Percentiles rank a stretch among this genome's conserved stretches.
These are phyloP conservation scores for Colletotrichum limetticola DNA, from an alignment of 2,329 filamentous ascomycete species.

Conservation along the genomic window DNA sequence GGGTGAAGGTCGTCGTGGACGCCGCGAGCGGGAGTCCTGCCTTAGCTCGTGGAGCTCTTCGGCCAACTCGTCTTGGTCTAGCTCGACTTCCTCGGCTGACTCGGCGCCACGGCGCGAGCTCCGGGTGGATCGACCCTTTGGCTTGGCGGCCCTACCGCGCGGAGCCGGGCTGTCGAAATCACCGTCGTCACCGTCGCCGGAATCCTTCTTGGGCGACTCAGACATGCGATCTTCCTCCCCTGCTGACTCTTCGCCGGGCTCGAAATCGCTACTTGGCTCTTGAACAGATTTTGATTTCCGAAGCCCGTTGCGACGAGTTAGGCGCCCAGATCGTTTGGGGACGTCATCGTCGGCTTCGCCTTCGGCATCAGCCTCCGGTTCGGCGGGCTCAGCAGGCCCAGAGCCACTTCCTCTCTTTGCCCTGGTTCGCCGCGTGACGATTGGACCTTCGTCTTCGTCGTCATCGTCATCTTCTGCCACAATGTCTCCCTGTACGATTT, in stretches of 20 bases:
- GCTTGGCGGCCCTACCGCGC: slow-evolving; percentile 56
- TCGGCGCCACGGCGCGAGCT: slow-evolving; percentile 60
- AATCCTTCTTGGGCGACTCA: slow-evolving; percentile 47
- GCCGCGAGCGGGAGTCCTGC: slow-evolving; percentile 63
- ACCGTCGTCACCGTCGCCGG: slow-evolving; percentile 52
- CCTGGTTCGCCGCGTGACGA: slow-evolving; percentile 57
- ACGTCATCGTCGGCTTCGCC: slow-evolving; percentile 40
- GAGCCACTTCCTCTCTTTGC: slow-evolving; percentile 46
- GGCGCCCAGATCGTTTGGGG: slow-evolving; percentile 51
- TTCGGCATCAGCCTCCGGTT: slow-evolving; percentile 41
- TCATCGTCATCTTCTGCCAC: slow-evolving; percentile 53
- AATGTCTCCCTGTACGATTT: slow-evolving; percentile 45
- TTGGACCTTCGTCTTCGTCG: slow-evolving; percentile 60
- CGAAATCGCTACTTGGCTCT: slow-evolving; percentile 70
- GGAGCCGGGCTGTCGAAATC: slow-evolving; percentile 61
- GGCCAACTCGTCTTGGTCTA: slow-evolving; percentile 72
- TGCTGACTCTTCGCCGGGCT: slow-evolving; percentile 68
- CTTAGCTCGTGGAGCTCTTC: slow-evolving; percentile 73
- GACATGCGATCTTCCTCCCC: slow-evolving; percentile 60
- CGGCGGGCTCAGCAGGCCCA: slow-evolving; percentile 42
- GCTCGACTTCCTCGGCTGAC: slow-evolving; percentile 66
- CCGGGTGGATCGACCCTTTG: slow-evolving; percentile 55
- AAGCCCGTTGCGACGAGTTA: slow-evolving; percentile 56
- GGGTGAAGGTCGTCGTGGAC: slow-evolving; percentile 62
- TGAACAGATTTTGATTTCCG: slow-evolving; percentile 59